phyloP scores from a whole-genome alignment of 129 eudicot genomes.

The Centrapalus pauciflorus region DNA sequence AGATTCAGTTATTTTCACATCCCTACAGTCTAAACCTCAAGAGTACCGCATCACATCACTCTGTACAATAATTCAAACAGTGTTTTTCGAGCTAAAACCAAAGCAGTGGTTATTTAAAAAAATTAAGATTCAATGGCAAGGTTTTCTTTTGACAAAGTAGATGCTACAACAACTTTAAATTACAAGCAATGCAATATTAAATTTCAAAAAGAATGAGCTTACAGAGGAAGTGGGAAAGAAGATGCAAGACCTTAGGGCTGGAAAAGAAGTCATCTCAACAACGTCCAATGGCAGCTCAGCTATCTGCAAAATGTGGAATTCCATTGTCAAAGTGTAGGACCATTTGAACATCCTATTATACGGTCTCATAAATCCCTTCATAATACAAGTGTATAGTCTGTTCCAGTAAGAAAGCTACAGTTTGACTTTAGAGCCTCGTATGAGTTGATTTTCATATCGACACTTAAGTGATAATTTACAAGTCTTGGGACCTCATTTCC shows the following conservation, averaged over 20 bases:
- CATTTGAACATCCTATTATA: constrained; percentile 6
- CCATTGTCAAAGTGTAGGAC: constrained; percentile 23
- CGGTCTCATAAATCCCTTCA: too few species aligned
- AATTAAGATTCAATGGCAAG: constrained; percentile 18
- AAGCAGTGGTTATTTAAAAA: too few species aligned
- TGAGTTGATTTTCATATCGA: not conserved
- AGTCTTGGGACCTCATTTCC: not conserved
- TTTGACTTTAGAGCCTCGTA: constrained; percentile 10
- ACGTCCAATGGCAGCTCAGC: constrained; percentile 18
- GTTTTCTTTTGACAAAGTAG: constrained; percentile 31
- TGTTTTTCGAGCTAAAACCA: too few species aligned
- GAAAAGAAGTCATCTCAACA: constrained; percentile 27
- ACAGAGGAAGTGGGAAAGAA: not conserved
- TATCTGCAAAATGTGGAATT: constrained; percentile 22
- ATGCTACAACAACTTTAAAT: constrained; percentile 36
- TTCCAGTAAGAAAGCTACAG: not conserved
- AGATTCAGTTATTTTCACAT: too few species aligned
- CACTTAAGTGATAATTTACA: not conserved
- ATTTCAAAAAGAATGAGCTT: constrained; percentile 18
- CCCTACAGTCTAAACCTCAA: too few species aligned
- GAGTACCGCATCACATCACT: too few species aligned
- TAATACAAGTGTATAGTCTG: not conserved
- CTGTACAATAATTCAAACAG: too few species aligned
- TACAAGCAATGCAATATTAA: constrained; percentile 17
- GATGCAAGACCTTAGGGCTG: constrained; percentile 16